Evolutionary conservation across 2,329 filamentous ascomycete species (phyloP).

Genomic region (Trichoderma sp.): DNA sequence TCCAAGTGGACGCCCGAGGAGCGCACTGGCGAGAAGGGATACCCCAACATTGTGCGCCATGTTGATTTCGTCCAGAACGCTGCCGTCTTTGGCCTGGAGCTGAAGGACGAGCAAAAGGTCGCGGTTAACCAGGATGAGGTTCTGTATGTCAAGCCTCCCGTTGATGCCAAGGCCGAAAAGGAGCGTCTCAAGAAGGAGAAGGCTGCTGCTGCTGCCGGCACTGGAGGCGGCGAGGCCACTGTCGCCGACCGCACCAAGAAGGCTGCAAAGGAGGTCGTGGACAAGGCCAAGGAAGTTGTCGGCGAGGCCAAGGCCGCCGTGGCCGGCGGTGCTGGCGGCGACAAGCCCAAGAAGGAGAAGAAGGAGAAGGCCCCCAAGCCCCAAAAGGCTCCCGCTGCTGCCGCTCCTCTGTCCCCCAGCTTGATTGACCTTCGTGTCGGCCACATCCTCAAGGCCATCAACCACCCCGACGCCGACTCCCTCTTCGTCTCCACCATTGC

Average conservation of each 20-base stretch:
- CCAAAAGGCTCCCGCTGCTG: slow-evolving; percentile 66
- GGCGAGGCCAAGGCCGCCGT: slow-evolving; percentile 52
- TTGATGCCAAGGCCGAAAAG: slow-evolving; percentile 93
- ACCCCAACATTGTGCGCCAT: slow-evolving; percentile 88
- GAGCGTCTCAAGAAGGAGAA: slow-evolving; percentile 97
- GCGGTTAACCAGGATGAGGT: slow-evolving; percentile 78
- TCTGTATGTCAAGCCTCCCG: slow-evolving; percentile 83
- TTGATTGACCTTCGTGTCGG: slow-evolving; percentile 95
- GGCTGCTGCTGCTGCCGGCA: slow-evolving; percentile 66
- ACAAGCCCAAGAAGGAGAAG: slow-evolving; percentile 78
- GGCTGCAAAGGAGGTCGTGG: slow-evolving; percentile 60
- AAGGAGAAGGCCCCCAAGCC: slow-evolving; percentile 85
- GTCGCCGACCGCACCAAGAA: slow-evolving; percentile 66
- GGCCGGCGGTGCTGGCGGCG: slow-evolving; percentile 45
- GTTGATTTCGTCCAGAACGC: slow-evolving; percentile 96
- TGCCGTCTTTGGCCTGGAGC: slow-evolving; percentile 69
- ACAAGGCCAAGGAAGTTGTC: slow-evolving; percentile 58
- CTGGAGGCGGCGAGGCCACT: slow-evolving; percentile 52
- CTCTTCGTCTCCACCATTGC: slow-evolving; percentile 95
- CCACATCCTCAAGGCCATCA: slow-evolving; percentile 93
- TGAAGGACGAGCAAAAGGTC: slow-evolving; percentile 76
- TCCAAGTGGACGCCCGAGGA: slow-evolving; percentile 81
- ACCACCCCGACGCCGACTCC: slow-evolving; percentile 95
- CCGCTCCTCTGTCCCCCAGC: slow-evolving; percentile 77
- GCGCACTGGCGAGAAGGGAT: slow-evolving; percentile 85